phyloP scores from a whole-genome alignment of 768 basidiomycete genomes.

The Hirschioporus abietinus region DNA sequence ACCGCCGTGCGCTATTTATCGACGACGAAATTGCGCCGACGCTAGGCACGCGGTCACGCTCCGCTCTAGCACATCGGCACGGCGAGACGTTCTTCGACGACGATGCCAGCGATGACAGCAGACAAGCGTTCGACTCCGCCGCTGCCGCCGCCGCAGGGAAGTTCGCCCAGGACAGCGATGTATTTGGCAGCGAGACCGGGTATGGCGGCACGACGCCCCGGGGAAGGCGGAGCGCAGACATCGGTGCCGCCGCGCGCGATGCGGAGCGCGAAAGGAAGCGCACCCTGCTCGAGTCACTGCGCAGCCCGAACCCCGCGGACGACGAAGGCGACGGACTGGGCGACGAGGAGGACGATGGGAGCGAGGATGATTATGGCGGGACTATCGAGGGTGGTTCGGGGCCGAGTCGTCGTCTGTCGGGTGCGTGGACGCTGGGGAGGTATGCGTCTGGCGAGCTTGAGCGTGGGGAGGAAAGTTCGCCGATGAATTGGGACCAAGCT shows the following conservation, averaged over 20 bases:
- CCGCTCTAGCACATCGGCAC: neutral
- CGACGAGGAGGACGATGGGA: slow-evolving; percentile 5
- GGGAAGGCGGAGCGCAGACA: slow-evolving; percentile 21
- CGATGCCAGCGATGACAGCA: neutral
- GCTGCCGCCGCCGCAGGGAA: neutral
- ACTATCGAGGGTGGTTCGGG: neutral
- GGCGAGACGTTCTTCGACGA: neutral
- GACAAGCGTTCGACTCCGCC: neutral
- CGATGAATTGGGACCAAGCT: slow-evolving; percentile 64
- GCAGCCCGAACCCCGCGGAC: slow-evolving; percentile 23
- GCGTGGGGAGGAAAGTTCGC: slow-evolving; percentile 62
- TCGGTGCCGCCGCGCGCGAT: slow-evolving; percentile 25
- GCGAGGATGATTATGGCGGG: slow-evolving; percentile 4
- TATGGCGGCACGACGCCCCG: slow-evolving; percentile 56
- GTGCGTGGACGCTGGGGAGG: neutral
- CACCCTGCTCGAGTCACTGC: slow-evolving; percentile 43
- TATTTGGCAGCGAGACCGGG: slow-evolving; percentile 31
- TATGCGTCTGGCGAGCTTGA: slow-evolving; percentile 20
- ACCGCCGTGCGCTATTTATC: slow-evolving; percentile 4
- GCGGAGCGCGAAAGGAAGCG: slow-evolving; percentile 42
- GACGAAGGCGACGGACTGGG: neutral
- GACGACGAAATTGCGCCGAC: neutral
- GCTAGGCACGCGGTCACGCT: neutral
- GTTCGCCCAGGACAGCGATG: slow-evolving; percentile 16
- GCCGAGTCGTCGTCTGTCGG: slow-evolving; percentile 2